Evolutionary conservation across 345 rosid genomes (phyloP), one percentile per base, ranked within the genome.

Genomic region (Heritiera fomes): DNA sequence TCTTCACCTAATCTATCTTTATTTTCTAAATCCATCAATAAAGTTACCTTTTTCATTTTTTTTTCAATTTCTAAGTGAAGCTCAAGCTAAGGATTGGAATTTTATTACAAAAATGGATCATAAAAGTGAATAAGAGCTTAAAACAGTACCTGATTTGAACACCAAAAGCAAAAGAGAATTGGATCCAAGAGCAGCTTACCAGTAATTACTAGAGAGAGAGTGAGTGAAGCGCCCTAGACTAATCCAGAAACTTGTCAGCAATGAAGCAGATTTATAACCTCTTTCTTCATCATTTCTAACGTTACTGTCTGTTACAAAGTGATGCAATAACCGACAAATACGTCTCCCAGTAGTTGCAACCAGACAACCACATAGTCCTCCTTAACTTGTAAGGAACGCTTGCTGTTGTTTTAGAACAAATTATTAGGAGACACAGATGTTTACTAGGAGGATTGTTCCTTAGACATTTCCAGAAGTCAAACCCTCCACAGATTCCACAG

Each of bases 181-280:
- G 46, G 75, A 32, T 52, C 15, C 2, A 52, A 52, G 47, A 71
- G 14, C 75, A 71, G 14, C 75, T 32, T 52, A 52, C 75, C 75
- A 15, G 41, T 6, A 8, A 30, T 1, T 32, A 30, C 43, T 8
- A 8, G 61, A 32, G 61, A 52, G 60, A 50, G 12, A 17, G 23
- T 12, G 45, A 14, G 13, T 17, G 61, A 4, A 58, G 17, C 9
- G 38, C 74, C 53, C 17, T 3, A 50, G 12, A 30, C 6, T 1
- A 34, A 34, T 34, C 38, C 38, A 34, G 12, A 14, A 15, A n/a
- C 56, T 45, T 50, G 43, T 7, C 45, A 71, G 14, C 60, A 15
- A 8, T 3, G 45, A 7, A 38, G 2, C 9, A 49, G 32, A 52
- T 71, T 71, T 71, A 71, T 71, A 52, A 17, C 17, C 17, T 52